Evolutionary conservation across 306 rosid genomes (phyloP).

Genomic region (Betula pendula): DNA sequence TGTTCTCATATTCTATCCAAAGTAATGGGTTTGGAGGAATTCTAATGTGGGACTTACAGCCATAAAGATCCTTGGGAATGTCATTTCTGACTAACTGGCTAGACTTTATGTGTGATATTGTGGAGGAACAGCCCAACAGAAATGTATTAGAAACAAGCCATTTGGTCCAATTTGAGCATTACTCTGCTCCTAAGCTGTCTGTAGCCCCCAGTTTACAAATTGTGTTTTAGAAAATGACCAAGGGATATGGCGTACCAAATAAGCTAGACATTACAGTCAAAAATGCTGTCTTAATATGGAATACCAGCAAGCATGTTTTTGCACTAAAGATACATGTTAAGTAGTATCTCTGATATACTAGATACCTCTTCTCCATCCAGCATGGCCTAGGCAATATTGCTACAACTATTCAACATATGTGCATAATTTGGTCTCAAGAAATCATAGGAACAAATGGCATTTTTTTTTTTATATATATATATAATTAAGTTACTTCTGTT

Average conservation of each 20-base stretch:
- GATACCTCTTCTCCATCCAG: background rate
- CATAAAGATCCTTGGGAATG: conserved; percentile 1
- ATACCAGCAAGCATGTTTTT: conserved; percentile 7
- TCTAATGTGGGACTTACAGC: background rate
- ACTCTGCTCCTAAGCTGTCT: background rate
- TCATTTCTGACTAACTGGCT: conserved; percentile 3
- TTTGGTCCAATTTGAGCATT: conserved; percentile 3
- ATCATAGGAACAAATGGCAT: conserved; percentile 2
- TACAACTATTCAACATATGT: background rate
- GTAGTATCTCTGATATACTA: background rate
- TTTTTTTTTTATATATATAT: background rate
- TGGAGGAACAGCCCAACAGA: background rate
- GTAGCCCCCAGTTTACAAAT: background rate
- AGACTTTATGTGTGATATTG: conserved; percentile 3
- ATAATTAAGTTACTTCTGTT: background rate
- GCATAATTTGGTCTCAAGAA: conserved; percentile 3
- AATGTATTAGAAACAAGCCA: background rate
- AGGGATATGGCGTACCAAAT: background rate
- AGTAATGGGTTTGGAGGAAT: conserved; percentile 5
- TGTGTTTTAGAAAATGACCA: background rate
- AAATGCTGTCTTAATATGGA: background rate
- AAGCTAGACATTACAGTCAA: background rate
- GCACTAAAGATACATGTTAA: background rate
- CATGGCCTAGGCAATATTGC: background rate
- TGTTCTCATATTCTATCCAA: conserved; percentile 11